Conservation (phyloP, 805 yeast genomes). For the Tetrapisispora iriomotensis region DNA sequence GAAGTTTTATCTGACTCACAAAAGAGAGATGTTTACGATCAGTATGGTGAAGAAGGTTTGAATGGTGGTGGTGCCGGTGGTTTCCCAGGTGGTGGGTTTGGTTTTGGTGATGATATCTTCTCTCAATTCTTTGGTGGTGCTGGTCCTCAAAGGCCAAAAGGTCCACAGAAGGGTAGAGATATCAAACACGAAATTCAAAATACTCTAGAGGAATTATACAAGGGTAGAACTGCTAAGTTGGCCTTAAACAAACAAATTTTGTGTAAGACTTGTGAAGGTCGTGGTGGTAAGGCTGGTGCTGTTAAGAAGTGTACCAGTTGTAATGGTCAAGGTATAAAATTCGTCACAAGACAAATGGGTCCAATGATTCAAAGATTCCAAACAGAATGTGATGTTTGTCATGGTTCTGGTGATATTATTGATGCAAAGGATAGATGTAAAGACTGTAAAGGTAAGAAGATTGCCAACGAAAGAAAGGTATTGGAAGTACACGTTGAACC, state of each 20-base stretch:
- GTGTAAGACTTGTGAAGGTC: constrained; percentile 85
- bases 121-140: constrained; percentile 81
- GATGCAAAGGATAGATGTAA: constrained; percentile 83
- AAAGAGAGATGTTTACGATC: constrained; percentile 83
- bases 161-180: constrained; percentile 84
- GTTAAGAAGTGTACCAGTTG: constrained; percentile 82
- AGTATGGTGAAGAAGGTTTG: constrained; percentile 88
- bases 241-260: constrained; percentile 86
- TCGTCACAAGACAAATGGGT: constrained; percentile 97
- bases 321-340: constrained; percentile 85
- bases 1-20: constrained; percentile 81
- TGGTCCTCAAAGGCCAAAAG: constrained; percentile 58
- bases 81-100: constrained; percentile 44
- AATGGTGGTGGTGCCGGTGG: constrained; percentile 68
- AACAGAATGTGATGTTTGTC: constrained; percentile 84
- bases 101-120: constrained; percentile 30
- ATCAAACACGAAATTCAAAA: constrained; percentile 82
- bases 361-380: constrained; percentile 98
- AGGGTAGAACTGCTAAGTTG: constrained; percentile 88
- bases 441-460: constrained; percentile 81
- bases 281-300: constrained; percentile 89
- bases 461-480: constrained; percentile 78
- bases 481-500: constrained; percentile 91
- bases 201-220: constrained; percentile 84
- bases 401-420: constrained; percentile 84